These are phyloP conservation scores for Coemansia erecta DNA, from an alignment of 192 early-diverging fungal species.

Conservation along the genomic window DNA sequence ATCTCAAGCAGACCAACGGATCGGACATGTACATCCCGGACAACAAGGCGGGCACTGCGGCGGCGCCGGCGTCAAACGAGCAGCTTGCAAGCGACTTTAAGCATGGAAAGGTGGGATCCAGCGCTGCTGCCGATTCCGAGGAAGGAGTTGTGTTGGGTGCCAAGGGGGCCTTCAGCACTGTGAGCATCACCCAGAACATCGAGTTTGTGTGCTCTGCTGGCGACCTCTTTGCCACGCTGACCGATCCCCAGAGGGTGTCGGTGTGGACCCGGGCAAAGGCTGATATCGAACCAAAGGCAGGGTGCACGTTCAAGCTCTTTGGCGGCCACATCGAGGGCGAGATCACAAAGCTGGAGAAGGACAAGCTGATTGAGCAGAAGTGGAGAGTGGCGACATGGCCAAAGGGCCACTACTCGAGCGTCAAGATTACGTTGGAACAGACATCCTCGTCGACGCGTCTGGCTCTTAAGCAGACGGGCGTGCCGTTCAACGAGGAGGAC, in stretches of 20 bases:
- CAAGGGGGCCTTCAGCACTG: slow-evolving; percentile 55
- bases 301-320: slow-evolving; percentile 73
- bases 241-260: slow-evolving; percentile 68
- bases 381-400: slow-evolving; percentile 91
- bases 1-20: slow-evolving; percentile 73
- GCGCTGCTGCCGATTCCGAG: not conserved
- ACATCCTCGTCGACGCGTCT: slow-evolving; percentile 63
- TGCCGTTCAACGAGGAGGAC: slow-evolving; percentile 87
- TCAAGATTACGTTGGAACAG: slow-evolving; percentile 74
- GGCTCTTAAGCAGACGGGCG: slow-evolving; percentile 73
- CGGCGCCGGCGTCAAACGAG: slow-evolving; percentile 10
- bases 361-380: slow-evolving; percentile 76
- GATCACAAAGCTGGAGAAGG: slow-evolving; percentile 66
- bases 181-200: slow-evolving; percentile 66
- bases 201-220: slow-evolving; percentile 81
- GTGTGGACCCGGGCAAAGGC: slow-evolving; percentile 80
- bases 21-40: slow-evolving; percentile 80
- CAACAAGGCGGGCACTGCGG: slow-evolving; percentile 5
- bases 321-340: slow-evolving; percentile 84
- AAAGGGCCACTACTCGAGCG: slow-evolving; percentile 79
- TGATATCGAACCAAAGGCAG: slow-evolving; percentile 61
- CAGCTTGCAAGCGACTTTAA: slow-evolving; percentile 23
- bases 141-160: slow-evolving; percentile 23
- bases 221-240: slow-evolving; percentile 79
- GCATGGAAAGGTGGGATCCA: slow-evolving; percentile 12